A percentile compares a stretch with the other conserved stretches of the same genome.
Evolutionary conservation across 768 basidiomycete species (phyloP).

Genomic region (Suillus clintonianus): DNA sequence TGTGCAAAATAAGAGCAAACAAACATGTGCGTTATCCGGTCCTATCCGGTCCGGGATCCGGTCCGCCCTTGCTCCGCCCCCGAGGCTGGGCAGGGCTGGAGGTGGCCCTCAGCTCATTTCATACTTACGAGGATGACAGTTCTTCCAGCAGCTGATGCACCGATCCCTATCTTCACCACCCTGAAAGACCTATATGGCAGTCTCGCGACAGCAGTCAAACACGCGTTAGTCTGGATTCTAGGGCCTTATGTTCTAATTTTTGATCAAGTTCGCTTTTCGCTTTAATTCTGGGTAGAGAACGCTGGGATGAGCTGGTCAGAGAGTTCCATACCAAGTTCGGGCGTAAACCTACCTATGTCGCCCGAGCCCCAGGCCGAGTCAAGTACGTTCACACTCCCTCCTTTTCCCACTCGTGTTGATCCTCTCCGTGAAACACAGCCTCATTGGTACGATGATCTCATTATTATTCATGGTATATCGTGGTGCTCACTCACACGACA

Average conservation of each 20-base stretch:
- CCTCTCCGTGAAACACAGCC: slow-evolving; percentile 17
- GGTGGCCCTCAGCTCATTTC: background rate
- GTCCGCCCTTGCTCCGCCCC: background rate
- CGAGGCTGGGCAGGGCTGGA: background rate
- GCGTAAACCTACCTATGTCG: slow-evolving; percentile 66
- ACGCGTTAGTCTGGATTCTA: slow-evolving; percentile 39
- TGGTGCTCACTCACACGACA: slow-evolving; percentile 13
- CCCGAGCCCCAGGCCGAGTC: slow-evolving; percentile 78
- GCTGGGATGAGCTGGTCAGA: slow-evolving; percentile 62
- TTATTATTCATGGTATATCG: background rate
- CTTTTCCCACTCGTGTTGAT: background rate
- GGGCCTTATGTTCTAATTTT: background rate
- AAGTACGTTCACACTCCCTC: slow-evolving; percentile 48
- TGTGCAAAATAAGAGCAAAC: too few relatives aligned
- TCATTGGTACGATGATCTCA: slow-evolving; percentile 37
- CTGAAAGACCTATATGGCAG: slow-evolving; percentile 58
- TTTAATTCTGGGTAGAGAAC: slow-evolving; percentile 30
- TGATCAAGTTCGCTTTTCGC: background rate
- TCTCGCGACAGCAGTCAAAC: slow-evolving; percentile 53
- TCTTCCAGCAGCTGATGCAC: slow-evolving; percentile 44
- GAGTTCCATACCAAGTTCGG: slow-evolving; percentile 69
- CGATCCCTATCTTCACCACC: slow-evolving; percentile 62
- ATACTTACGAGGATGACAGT: background rate
- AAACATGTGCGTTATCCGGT: background rate
- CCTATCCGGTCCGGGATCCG: background rate